Percentiles rank a stretch among this genome's conserved stretches.
These are phyloP conservation scores for Glaciozyma martinii DNA, from an alignment of 768 basidiomycete genomes.

Conservation along the genomic window DNA sequence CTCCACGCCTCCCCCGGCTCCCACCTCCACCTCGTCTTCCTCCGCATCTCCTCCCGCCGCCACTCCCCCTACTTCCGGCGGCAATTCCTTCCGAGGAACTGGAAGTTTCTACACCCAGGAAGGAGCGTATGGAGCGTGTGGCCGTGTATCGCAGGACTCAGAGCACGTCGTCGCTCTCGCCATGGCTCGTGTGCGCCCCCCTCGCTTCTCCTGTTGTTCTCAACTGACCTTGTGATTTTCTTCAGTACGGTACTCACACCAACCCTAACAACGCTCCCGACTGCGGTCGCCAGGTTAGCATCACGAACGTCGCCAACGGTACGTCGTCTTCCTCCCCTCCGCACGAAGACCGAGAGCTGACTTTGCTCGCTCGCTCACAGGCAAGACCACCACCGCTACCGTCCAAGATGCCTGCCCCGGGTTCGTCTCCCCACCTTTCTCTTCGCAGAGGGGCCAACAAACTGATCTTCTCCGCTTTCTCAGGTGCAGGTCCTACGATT, in stretches of 20 bases:
- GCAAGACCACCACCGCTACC: constrained; percentile 54
- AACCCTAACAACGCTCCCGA: constrained; percentile 21
- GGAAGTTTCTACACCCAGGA: constrained; percentile 41
- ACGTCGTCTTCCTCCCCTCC: too few species aligned
- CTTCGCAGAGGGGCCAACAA: too few species aligned
- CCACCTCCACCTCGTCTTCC: not conserved
- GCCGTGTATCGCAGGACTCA: constrained; percentile 50
- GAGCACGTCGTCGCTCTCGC: constrained; percentile 42
- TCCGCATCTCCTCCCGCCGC: not conserved
- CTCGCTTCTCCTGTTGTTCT: too few species aligned
- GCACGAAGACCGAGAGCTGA: too few species aligned
- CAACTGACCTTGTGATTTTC: too few species aligned
- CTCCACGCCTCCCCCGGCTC: not conserved
- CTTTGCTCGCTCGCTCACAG: constrained; percentile 14
- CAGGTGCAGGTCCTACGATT: constrained; percentile 24
- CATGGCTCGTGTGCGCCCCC: constrained; percentile 52
- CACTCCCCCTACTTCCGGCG: not conserved
- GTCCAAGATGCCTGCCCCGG: constrained; percentile 73
- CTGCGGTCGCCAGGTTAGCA: constrained; percentile 52
- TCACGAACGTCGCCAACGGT: constrained; percentile 45
- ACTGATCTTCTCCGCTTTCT: not conserved
- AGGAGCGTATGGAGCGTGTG: constrained; percentile 73
- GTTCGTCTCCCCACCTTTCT: not conserved
- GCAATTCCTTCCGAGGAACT: constrained; percentile 5
- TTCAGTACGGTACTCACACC: constrained; percentile 17